A percentile compares a stretch with the other conserved stretches of the same genome.
These are phyloP conservation scores for Plasmodium yoelii DNA, from an alignment of 169 alveolate species.

Conservation along the genomic window DNA sequence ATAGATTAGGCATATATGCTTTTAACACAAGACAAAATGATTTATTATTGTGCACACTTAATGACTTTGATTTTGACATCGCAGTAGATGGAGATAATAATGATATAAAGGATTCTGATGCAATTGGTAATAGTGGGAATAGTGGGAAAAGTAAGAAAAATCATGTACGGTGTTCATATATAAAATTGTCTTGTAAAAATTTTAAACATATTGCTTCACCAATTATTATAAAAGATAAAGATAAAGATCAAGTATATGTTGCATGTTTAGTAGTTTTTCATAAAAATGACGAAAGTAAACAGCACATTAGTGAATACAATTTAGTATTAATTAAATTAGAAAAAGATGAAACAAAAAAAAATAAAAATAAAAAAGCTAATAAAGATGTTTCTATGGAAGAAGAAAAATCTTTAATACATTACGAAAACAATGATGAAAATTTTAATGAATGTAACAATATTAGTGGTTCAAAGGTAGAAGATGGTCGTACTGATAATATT, in stretches of 20 bases:
- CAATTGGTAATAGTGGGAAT: background rate
- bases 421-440: background rate
- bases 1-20: slow-evolving; percentile 57
- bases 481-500: background rate
- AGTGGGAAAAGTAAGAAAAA: background rate
- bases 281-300: slow-evolving; percentile 33
- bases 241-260: slow-evolving; percentile 21
- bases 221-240: slow-evolving; percentile 25
- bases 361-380: background rate
- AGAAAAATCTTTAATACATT: background rate
- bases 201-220: slow-evolving; percentile 52
- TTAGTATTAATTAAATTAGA: slow-evolving; percentile 46
- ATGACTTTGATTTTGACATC: slow-evolving; percentile 8
- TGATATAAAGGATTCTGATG: background rate
- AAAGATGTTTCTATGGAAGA: background rate
- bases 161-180: slow-evolving; percentile 43
- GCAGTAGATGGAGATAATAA: background rate
- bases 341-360: slow-evolving; percentile 25
- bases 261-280: slow-evolving; percentile 40
- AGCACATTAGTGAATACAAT: slow-evolving; percentile 42
- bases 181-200: slow-evolving; percentile 33
- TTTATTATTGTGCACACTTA: slow-evolving; percentile 48
- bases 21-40: slow-evolving; percentile 55
- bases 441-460: too few relatives aligned
- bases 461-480: background rate